These are phyloP conservation scores for Scutellaria minor DNA, from an alignment of 257 asterid genomes.

Conservation along the genomic window DNA sequence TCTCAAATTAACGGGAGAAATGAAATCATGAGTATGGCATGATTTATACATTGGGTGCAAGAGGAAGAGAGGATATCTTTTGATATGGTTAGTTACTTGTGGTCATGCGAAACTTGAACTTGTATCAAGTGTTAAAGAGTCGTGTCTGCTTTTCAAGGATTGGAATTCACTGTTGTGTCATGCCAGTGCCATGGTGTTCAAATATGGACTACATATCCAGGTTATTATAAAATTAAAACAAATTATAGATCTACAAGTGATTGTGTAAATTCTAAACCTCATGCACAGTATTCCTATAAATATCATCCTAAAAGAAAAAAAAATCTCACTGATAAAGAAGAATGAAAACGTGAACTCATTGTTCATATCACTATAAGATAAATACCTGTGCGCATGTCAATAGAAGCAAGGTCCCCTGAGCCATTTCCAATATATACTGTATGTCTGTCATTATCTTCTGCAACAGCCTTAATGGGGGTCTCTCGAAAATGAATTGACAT, in stretches of 20 bases:
- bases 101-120: not conserved
- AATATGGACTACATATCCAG: not conserved
- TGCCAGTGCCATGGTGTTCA: not conserved
- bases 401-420: conserved; percentile 92
- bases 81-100: not conserved
- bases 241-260: not conserved
- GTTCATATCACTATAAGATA: conserved; percentile 10
- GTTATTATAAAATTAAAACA: not conserved
- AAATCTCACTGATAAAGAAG: not conserved
- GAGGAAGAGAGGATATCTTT: not conserved
- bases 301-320: not conserved
- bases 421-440: conserved; percentile 85
- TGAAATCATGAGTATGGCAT: conserved; percentile 6
- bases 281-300: no score
- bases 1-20: not conserved
- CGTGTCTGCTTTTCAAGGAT: not conserved
- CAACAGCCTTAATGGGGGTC: conserved; percentile 78
- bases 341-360: not conserved
- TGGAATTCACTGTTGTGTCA: not conserved
- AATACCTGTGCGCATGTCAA: conserved; percentile 88
- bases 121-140: not conserved
- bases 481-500: conserved; percentile 84
- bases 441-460: conserved; percentile 79
- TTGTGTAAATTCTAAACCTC: no score
- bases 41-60: not conserved